Base-by-base conservation (phyloP, 768 basidiomycete genomes). In the Pulveroboletus ravenelii region DNA sequence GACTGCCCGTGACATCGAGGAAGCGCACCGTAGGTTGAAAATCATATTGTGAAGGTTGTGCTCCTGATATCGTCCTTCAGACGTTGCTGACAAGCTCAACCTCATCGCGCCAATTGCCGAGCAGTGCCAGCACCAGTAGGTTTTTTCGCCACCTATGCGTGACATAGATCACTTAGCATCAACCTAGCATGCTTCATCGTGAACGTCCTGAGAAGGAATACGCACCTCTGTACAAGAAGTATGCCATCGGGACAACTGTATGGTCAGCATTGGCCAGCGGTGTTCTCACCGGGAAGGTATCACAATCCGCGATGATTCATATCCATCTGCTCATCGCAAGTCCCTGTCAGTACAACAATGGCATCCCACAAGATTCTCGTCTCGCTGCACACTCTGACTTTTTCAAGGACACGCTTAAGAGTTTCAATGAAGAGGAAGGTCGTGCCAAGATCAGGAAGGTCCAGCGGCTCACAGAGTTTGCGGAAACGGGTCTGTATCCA, bases 181-280 rank as follows among this genome's bases (percentile, higher is more conserved):
- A 30, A 20, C 64, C 68, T n/a, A 76, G 73, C 53, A 71, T 79
- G 69, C 65, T 82, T 42, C 71, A 76, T 66, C 72, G 81, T 23
- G 75, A 80, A 48, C 70, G 75, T 25, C 75, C 80, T 51, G 81
- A 83, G 65, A 69, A 68, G 50, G 80, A 82, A 61, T 80, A 78
- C 62, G 68, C 66, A 54, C 72, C 69, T 23, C 32, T 75, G 34
- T 80, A 73, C 63, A 64, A 70, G 51, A 75, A 78, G 48, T 75
- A 79, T 62, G 59, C 62, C 15, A 70, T 73, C 40, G 72, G 79
- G 13, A 74, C 73, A 6, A 79, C 76, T 27, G 77, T 81, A 50
- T 84, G 78, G 74, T 77, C 76, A 4, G 75, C 81, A 7, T 70
- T 83, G 45, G 76, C 74, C n/a, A 68, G 71, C 15, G 82, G 81